Base-by-base conservation (phyloP, 106 monocot genomes). In the Xerophyta viscosa region DNA sequence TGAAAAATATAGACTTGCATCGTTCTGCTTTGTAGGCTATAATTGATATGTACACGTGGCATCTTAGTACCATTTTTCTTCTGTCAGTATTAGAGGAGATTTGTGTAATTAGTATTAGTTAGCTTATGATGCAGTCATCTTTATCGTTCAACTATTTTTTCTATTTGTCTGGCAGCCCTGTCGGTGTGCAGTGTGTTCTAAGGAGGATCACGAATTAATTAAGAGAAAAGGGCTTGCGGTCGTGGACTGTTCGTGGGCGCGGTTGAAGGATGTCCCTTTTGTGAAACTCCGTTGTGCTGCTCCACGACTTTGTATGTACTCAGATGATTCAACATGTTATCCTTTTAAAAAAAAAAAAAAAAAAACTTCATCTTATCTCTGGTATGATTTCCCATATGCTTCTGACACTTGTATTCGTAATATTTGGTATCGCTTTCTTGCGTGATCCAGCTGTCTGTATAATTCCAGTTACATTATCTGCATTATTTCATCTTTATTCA, bases 201-300 rank as follows among this genome's bases (percentile, higher is more conserved):
- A 79, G 71, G 85, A 85, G 76, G 96, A 96, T 68, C 65, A 58
- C 37, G 48, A 24, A 30, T 66, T 86, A 31, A 66, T 96, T 26
- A 78, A 72, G 54, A 69, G 66, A 63, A 85, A 79, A 79, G 96
- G 96, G 57, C 62, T 96, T 41, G 96, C 96, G 58, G 96, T 96
- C 20, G 96, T 89, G 29, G 96, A 96, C 64, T 96, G 96, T 53
- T 96, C 96, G 23, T 96, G 96, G 96, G 89, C 89, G 36, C 88
- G 82, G 13, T 61, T 96, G 23, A 86, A 74, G 52, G 96, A 96
- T 71, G 89, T 96, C 31, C 96, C 96, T 66, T 96, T 96, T 57
- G 67, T 74, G 48, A 96, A 96, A 64, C 85, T 96, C 55, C 81
- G 79, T 13, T 96, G 89, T 66, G 60, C 68, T 66, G 70, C 79